Evolutionary conservation across 2,329 filamentous ascomycete species (phyloP).

Genomic region (Leptographium galeiforme): DNA sequence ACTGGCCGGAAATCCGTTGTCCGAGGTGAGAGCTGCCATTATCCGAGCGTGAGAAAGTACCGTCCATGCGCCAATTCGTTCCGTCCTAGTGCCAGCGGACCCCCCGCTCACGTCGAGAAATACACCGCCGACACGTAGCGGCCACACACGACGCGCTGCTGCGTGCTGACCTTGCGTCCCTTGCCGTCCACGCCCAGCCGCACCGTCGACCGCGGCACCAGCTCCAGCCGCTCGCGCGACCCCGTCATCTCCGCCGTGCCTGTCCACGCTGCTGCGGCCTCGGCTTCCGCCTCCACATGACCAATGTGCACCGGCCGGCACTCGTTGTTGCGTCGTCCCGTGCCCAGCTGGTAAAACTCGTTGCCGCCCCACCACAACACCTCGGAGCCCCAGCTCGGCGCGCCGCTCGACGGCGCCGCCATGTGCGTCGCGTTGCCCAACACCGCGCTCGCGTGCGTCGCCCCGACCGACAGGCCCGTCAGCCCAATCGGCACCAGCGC

Average conservation of each 20-base stretch:
- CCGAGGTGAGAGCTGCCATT: too few relatives aligned
- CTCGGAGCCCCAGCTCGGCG: conserved; percentile 80
- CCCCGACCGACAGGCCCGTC: conserved; percentile 58
- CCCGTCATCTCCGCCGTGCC: conserved; percentile 33
- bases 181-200: conserved; percentile 43
- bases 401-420: conserved; percentile 39
- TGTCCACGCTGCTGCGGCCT: conserved; percentile 22
- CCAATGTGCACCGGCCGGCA: conserved; percentile 65
- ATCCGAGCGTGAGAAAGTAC: too few relatives aligned
- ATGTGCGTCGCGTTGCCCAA: conserved; percentile 70
- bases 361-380: conserved; percentile 92
- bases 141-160: conserved; percentile 83
- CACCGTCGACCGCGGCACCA: conserved; percentile 64
- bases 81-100: background rate
- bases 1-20: too few relatives aligned
- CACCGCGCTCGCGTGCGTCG: conserved; percentile 68
- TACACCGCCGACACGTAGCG: conserved; percentile 73
- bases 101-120: conserved; percentile 29
- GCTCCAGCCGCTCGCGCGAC: conserved; percentile 51
- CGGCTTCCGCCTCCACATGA: conserved; percentile 42
- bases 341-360: conserved; percentile 85
- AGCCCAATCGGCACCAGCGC: conserved; percentile 65
- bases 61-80: background rate
- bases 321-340: conserved; percentile 73
- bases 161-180: conserved; percentile 59